A percentile compares a stretch with the other conserved stretches of the same genome.
These are phyloP conservation scores for Solanum corneliomulleri DNA, from an alignment of 257 asterid species.

Conservation along the genomic window DNA sequence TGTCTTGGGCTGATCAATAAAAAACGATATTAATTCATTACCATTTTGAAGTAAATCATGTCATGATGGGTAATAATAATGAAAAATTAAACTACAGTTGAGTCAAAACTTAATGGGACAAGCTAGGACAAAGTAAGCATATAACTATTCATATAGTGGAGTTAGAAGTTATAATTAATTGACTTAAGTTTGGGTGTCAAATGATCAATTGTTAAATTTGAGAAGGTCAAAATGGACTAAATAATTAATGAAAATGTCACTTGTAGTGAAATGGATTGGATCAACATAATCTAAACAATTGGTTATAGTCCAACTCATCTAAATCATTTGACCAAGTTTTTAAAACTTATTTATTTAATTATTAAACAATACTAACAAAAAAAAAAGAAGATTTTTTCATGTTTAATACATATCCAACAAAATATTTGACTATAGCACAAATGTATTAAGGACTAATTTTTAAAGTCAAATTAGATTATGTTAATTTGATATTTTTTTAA, in stretches of 20 bases:
- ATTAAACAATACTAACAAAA: neutral
- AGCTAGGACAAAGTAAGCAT: neutral
- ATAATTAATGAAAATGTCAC: neutral
- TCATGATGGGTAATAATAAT: neutral
- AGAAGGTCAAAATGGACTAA: neutral
- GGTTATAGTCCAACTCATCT: neutral
- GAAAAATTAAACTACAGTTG: neutral
- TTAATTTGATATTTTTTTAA: too few species aligned
- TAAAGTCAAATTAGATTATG: too few species aligned
- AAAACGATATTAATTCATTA: neutral
- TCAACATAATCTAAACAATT: neutral
- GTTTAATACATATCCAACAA: neutral
- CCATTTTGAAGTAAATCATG: neutral
- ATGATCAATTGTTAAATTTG: neutral
- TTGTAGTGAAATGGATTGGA: neutral
- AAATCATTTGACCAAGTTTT: too few species aligned
- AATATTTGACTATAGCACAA: too few species aligned
- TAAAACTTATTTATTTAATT: too few species aligned
- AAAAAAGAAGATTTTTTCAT: neutral
- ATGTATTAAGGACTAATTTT: neutral
- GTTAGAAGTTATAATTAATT: too few species aligned
- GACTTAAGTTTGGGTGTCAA: neutral
- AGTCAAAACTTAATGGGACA: neutral
- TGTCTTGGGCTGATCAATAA: neutral
- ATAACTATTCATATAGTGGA: neutral